Evolutionary conservation across 2,329 filamentous ascomycete genomes (phyloP).

Genomic region (Colletotrichum aenigma): DNA sequence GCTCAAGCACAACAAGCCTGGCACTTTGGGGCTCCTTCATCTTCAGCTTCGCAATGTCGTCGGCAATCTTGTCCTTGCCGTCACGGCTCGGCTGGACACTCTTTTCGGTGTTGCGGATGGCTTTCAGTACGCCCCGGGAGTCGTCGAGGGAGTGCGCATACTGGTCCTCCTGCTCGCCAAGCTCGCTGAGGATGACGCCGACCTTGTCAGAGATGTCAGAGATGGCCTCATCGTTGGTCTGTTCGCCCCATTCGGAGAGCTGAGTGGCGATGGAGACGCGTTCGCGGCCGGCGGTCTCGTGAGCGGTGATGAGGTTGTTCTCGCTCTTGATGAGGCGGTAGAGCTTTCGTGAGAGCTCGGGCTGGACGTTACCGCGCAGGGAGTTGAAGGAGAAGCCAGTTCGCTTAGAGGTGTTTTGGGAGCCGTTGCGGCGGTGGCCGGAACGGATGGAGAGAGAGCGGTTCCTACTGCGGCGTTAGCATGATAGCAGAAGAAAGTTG

Average conservation of each 20-base stretch:
- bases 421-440: slow-evolving; percentile 52
- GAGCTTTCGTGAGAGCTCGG: slow-evolving; percentile 86
- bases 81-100: slow-evolving; percentile 93
- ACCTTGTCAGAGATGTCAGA: slow-evolving; percentile 95
- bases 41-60: slow-evolving; percentile 92
- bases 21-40: slow-evolving; percentile 88
- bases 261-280: slow-evolving; percentile 85
- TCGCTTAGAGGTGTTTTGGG: slow-evolving; percentile 37
- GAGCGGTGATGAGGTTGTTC: slow-evolving; percentile 83
- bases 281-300: slow-evolving; percentile 86
- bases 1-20: slow-evolving; percentile 83
- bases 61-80: slow-evolving; percentile 83
- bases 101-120: slow-evolving; percentile 93
- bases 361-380: slow-evolving; percentile 82
- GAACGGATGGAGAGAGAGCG: slow-evolving; percentile 77
- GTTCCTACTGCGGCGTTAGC: slow-evolving; percentile 55
- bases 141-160: slow-evolving; percentile 91
- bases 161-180: slow-evolving; percentile 90
- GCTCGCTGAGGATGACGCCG: slow-evolving; percentile 87
- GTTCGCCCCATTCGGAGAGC: slow-evolving; percentile 95
- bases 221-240: slow-evolving; percentile 84
- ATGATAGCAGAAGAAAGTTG: background rate
- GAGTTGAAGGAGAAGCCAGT: slow-evolving; percentile 78
- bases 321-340: slow-evolving; percentile 94
- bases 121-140: slow-evolving; percentile 80